These are phyloP conservation scores for Pleomassaria siparia DNA, from an alignment of 2,329 filamentous ascomycete species.

Conservation along the genomic window DNA sequence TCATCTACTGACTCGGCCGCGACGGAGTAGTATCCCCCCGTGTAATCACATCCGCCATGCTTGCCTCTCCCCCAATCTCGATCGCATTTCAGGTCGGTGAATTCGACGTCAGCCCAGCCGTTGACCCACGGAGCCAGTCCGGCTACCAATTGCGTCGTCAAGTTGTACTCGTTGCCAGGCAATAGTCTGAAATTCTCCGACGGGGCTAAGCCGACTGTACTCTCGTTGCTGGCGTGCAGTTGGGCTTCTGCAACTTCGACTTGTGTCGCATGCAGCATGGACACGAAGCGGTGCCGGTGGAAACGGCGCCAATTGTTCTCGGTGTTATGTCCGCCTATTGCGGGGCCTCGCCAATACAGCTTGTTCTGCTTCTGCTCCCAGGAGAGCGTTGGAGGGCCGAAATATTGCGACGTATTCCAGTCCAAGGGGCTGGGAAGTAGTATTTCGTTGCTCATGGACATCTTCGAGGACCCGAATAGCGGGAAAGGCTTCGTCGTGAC, in stretches of 20 bases:
- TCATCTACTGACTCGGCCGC: background rate
- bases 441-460: slow-evolving; percentile 54
- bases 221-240: slow-evolving; percentile 16
- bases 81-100: slow-evolving; percentile 49
- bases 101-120: slow-evolving; percentile 42
- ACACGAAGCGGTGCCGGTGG: slow-evolving; percentile 73
- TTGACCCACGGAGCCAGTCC: slow-evolving; percentile 41
- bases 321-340: slow-evolving; percentile 49
- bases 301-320: slow-evolving; percentile 68
- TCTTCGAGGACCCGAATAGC: slow-evolving; percentile 52
- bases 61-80: slow-evolving; percentile 21
- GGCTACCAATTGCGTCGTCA: slow-evolving; percentile 11
- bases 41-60: slow-evolving; percentile 48
- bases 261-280: slow-evolving; percentile 68
- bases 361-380: slow-evolving; percentile 47
- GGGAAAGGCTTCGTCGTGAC: slow-evolving; percentile 50
- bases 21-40: slow-evolving; percentile 41
- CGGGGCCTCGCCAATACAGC: slow-evolving; percentile 51
- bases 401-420: slow-evolving; percentile 41
- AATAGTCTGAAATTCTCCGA: slow-evolving; percentile 46
- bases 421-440: slow-evolving; percentile 49
- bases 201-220: slow-evolving; percentile 21
- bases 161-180: slow-evolving; percentile 23
- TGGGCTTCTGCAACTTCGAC: slow-evolving; percentile 52
- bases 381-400: slow-evolving; percentile 1